These are phyloP conservation scores for Leucosporidium scottii DNA, from an alignment of 768 basidiomycete species.

Conservation along the genomic window DNA sequence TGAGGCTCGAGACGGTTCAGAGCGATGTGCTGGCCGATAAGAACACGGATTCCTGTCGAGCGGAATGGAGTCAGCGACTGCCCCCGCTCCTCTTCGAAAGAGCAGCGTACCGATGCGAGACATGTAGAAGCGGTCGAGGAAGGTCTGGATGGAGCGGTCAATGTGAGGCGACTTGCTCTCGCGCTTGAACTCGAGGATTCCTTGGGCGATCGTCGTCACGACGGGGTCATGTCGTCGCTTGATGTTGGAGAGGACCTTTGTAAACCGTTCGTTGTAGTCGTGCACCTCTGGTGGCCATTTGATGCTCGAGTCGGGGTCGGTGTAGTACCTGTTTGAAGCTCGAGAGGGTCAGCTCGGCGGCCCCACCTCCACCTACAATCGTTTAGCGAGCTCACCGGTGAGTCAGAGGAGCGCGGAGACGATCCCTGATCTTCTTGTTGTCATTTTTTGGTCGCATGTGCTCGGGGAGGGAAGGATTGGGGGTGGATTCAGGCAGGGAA, in stretches of 20 bases:
- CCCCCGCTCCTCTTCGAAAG: too few species aligned
- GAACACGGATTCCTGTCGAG: slow-evolving; percentile 62
- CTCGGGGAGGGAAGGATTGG: slow-evolving; percentile 66
- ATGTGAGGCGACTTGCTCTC: slow-evolving; percentile 52
- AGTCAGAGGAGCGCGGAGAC: not conserved
- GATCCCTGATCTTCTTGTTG: slow-evolving; percentile 10
- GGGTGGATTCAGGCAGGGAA: slow-evolving; percentile 63
- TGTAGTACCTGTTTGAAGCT: slow-evolving; percentile 64
- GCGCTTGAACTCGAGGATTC: slow-evolving; percentile 93
- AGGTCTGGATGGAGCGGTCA: slow-evolving; percentile 81
- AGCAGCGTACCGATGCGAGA: slow-evolving; percentile 62
- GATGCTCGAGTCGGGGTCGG: slow-evolving; percentile 58
- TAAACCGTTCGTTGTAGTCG: slow-evolving; percentile 88
- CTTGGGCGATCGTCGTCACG: slow-evolving; percentile 89
- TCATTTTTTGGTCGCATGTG: slow-evolving; percentile 31
- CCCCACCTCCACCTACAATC: not conserved
- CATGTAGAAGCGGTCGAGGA: slow-evolving; percentile 96
- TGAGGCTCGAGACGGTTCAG: slow-evolving; percentile 79
- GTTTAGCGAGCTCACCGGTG: not conserved
- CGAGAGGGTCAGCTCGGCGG: not conserved
- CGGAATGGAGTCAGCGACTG: not conserved
- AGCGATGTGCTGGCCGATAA: slow-evolving; percentile 77
- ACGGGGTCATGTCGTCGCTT: slow-evolving; percentile 95
- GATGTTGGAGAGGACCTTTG: slow-evolving; percentile 74
- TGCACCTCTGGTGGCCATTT: slow-evolving; percentile 86